A percentile compares a stretch with the other conserved stretches of the same genome.
phyloP scores from a whole-genome alignment of 345 rosid genomes.

The Garcia nutans region DNA sequence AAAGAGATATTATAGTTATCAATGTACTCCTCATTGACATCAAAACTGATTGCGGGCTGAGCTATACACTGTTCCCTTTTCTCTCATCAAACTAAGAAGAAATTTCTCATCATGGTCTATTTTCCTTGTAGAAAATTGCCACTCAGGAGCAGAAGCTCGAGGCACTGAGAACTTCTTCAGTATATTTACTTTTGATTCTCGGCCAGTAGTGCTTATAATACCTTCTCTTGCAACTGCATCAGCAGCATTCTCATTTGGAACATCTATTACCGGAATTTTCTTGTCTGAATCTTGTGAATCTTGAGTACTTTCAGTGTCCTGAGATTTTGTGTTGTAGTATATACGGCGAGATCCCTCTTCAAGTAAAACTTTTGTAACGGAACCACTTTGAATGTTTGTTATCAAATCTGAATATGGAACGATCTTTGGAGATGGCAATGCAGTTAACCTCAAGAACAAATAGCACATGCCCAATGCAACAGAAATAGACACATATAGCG shows the following conservation, averaged over 20 bases:
- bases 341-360: constrained; percentile 95
- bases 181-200: constrained; percentile 14
- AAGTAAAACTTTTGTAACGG: constrained; percentile 66
- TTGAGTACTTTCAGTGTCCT: constrained; percentile 29
- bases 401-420: constrained; percentile 88
- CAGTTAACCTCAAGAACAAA: constrained; percentile 66
- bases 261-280: constrained; percentile 14
- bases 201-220: constrained; percentile 15
- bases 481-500: constrained; percentile 46
- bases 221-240: constrained; percentile 32
- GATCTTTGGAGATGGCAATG: constrained; percentile 62
- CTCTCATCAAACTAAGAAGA: constrained; percentile 87
- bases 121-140: constrained; percentile 85
- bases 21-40: constrained; percentile 63
- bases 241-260: constrained; percentile 24
- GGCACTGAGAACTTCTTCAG: constrained; percentile 40
- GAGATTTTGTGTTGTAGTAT: constrained; percentile 50
- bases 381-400: constrained; percentile 60
- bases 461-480: constrained; percentile 60
- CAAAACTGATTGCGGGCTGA: constrained; percentile 88
- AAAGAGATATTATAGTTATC: constrained; percentile 67
- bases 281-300: constrained; percentile 40
- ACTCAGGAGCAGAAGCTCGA: constrained; percentile 47
- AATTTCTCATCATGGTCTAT: constrained; percentile 88
- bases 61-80: constrained; percentile 72